Conservation (phyloP, 805 yeast genomes). For the Lachancea waltii region DNA sequence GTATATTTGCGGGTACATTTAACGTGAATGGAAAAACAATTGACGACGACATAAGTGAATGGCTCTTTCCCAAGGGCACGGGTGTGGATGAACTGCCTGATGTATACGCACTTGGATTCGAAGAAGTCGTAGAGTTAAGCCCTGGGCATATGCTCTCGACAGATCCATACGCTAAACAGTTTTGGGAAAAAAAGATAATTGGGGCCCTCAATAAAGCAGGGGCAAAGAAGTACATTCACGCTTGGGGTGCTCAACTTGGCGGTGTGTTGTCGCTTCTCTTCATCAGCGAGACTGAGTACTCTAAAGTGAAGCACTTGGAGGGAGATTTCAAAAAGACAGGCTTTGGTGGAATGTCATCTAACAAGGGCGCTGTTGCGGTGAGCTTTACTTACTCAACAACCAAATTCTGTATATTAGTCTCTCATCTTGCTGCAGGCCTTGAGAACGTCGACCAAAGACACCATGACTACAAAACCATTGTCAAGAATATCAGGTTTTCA, state of each 20-base stretch:
- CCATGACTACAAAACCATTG: conserved; percentile 74
- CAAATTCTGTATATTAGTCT: conserved; percentile 68
- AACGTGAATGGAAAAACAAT: no score
- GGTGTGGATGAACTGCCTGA: conserved; percentile 45
- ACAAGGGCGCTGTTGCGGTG: conserved; percentile 74
- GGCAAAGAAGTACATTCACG: conserved; percentile 43
- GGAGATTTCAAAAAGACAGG: conserved; percentile 86
- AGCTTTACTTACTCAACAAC: conserved; percentile 61
- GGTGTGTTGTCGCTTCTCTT: conserved; percentile 73
- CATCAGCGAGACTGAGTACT: conserved; percentile 46
- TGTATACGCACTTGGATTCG: conserved; percentile 74
- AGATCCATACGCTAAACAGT: conserved; percentile 52
- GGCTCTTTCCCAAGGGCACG: conserved; percentile 65
- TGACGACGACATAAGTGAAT: no score
- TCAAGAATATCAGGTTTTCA: conserved; percentile 61
- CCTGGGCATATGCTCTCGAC: conserved; percentile 79
- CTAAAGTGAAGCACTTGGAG: conserved; percentile 53
- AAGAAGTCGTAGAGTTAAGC: conserved; percentile 80
- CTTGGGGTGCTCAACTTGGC: conserved; percentile 79
- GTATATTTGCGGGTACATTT: no score
- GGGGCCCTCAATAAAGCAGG: conserved; percentile 38
- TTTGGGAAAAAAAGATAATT: conserved; percentile 62
- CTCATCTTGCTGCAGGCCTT: conserved; percentile 93
- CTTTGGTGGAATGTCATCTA: conserved; percentile 81
- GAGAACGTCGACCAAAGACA: conserved; percentile 77